A percentile compares a stretch with the other conserved stretches of the same genome.
Evolutionary conservation across 495 filamentous ascomycete species (phyloP).

Genomic region (Antarctomyces pellizariae): DNA sequence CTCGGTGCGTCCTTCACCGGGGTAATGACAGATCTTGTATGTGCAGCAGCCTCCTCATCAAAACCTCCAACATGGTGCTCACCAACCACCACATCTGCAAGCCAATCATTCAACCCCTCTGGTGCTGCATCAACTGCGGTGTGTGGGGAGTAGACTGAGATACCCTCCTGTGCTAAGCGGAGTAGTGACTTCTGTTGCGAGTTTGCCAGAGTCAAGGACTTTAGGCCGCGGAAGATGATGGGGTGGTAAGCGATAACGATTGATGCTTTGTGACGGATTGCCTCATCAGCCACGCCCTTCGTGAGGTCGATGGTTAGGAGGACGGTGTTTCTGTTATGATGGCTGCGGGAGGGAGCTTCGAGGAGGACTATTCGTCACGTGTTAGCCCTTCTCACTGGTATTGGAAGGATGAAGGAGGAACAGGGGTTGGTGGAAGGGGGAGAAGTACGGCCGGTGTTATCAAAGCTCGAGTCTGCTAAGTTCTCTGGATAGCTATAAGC

Average conservation of each 20-base stretch:
- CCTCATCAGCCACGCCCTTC: conserved; percentile 71
- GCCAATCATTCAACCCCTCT: conserved; percentile 82
- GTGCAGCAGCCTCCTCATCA: not conserved
- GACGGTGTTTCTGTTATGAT: conserved; percentile 35
- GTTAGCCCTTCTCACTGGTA: conserved; percentile 3
- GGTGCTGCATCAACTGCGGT: conserved; percentile 80
- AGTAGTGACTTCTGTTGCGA: conserved; percentile 70
- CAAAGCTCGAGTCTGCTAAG: conserved; percentile 74
- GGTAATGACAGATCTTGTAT: conserved; percentile 4
- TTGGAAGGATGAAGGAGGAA: not conserved
- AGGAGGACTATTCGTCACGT: conserved; percentile 37
- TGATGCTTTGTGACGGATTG: conserved; percentile 49
- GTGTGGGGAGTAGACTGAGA: conserved; percentile 88
- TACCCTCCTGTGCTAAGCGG: conserved; percentile 62
- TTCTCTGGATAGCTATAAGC: conserved; percentile 57
- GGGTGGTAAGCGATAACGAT: conserved; percentile 84
- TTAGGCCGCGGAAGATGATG: conserved; percentile 83
- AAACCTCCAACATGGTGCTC: too few relatives aligned
- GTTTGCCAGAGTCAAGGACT: conserved; percentile 63
- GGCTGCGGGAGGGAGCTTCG: conserved; percentile 34
- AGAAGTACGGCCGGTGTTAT: conserved; percentile 65
- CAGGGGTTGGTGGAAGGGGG: not conserved
- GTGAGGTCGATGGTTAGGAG: conserved; percentile 88
- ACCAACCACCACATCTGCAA: conserved; percentile 62
- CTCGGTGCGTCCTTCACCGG: conserved; percentile 3